Evolutionary conservation across 148 eudicot genomes (phyloP).

Genomic region (Beta vulgaris): DNA sequence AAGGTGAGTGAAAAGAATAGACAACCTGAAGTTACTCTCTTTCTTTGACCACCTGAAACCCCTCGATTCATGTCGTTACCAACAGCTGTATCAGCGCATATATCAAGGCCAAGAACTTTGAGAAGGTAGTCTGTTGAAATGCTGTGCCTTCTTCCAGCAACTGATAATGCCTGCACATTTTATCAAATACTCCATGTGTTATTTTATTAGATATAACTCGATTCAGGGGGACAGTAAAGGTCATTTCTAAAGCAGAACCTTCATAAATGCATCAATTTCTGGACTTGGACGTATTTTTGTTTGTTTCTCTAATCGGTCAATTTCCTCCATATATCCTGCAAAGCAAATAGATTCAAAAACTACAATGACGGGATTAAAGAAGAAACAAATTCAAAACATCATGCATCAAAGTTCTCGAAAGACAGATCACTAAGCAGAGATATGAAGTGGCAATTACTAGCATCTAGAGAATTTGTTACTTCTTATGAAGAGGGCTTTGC

Average conservation of each 20-base stretch:
- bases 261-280: slow-evolving; percentile 96
- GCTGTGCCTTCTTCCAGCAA: slow-evolving; percentile 62
- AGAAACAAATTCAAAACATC: background rate
- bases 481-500: too few species aligned
- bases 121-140: slow-evolving; percentile 71
- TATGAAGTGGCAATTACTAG: too few species aligned
- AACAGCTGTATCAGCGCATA: slow-evolving; percentile 76
- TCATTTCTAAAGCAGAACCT: slow-evolving; percentile 41
- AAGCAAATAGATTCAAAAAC: background rate
- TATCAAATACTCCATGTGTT: background rate
- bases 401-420: background rate
- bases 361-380: background rate
- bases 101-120: slow-evolving; percentile 79
- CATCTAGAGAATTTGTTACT: too few species aligned
- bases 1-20: slow-evolving; percentile 11
- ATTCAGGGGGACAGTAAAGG: background rate
- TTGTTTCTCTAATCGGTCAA: slow-evolving; percentile 58
- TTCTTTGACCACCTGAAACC: slow-evolving; percentile 89
- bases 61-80: slow-evolving; percentile 88
- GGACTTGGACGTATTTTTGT: slow-evolving; percentile 61
- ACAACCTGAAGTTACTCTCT: slow-evolving; percentile 90
- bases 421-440: too few species aligned
- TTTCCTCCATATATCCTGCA: slow-evolving; percentile 57
- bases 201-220: too few species aligned
- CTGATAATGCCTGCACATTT: slow-evolving; percentile 59